Evolutionary conservation across 306 rosid genomes (phyloP).

Genomic region (Senna siamea): DNA sequence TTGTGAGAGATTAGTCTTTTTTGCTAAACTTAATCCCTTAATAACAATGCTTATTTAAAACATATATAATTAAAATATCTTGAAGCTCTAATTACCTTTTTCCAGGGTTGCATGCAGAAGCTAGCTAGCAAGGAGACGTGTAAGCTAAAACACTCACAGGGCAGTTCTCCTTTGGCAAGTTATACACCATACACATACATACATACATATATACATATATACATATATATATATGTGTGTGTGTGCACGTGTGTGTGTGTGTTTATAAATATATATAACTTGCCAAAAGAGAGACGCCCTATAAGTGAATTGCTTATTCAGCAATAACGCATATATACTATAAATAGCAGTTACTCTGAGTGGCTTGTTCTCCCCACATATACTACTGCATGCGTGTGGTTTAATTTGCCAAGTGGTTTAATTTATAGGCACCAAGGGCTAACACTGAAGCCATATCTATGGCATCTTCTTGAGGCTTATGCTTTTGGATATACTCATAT

Average conservation of each 20-base stretch:
- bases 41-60: too few relatives aligned
- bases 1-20: too few relatives aligned
- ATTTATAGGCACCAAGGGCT: constrained; percentile 34
- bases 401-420: constrained; percentile 24
- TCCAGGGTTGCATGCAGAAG: neutral
- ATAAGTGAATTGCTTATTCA: constrained; percentile 36
- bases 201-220: too few relatives aligned
- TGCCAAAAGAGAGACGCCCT: constrained; percentile 39
- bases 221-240: neutral
- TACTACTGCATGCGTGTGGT: neutral
- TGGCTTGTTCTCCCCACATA: too few relatives aligned
- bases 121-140: neutral
- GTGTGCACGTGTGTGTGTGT: neutral
- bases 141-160: constrained; percentile 46
- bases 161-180: constrained; percentile 52
- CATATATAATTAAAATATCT: too few relatives aligned
- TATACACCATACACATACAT: too few relatives aligned
- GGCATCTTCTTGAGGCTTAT: constrained; percentile 32
- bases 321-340: too few relatives aligned
- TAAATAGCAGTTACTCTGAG: neutral
- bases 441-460: neutral
- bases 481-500: constrained; percentile 44
- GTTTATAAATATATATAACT: neutral
- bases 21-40: too few relatives aligned
- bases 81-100: too few relatives aligned